A percentile compares a stretch with the other conserved stretches of the same genome.
These are phyloP conservation scores for Schizothecium vesticola DNA, from an alignment of 495 filamentous ascomycete species.

Conservation along the genomic window DNA sequence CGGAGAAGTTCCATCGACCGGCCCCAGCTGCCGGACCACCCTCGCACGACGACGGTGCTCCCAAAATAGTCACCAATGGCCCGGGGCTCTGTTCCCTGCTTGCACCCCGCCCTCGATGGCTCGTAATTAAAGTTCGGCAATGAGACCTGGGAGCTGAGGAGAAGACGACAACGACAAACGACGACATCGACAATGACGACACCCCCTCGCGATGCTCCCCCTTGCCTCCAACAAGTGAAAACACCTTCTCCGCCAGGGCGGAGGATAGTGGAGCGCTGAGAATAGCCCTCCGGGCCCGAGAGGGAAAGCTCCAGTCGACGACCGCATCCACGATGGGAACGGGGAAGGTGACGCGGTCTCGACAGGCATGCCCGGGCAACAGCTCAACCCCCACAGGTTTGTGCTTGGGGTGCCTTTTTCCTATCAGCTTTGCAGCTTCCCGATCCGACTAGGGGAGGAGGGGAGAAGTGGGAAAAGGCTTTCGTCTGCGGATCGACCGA, in stretches of 20 bases:
- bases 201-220: background rate
- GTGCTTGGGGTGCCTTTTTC: background rate
- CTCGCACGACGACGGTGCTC: slow-evolving; percentile 5
- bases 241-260: background rate
- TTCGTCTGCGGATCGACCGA: background rate
- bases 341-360: background rate
- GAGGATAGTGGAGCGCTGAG: background rate
- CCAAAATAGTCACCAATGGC: slow-evolving; percentile 12
- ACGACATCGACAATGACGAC: background rate
- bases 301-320: background rate
- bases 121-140: slow-evolving; percentile 11
- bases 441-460: background rate
- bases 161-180: background rate
- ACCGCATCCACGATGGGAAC: background rate
- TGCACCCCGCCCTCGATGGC: slow-evolving; percentile 3
- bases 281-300: background rate
- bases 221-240: background rate
- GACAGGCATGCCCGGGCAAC: background rate
- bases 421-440: background rate
- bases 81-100: background rate
- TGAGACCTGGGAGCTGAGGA: background rate
- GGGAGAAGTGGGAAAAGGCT: background rate
- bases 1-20: slow-evolving; percentile 10
- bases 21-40: slow-evolving; percentile 5
- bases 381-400: background rate